Evolutionary conservation across 2,329 filamentous ascomycete genomes (phyloP).

Genomic region (Pyrenophora tritici-repentis): DNA sequence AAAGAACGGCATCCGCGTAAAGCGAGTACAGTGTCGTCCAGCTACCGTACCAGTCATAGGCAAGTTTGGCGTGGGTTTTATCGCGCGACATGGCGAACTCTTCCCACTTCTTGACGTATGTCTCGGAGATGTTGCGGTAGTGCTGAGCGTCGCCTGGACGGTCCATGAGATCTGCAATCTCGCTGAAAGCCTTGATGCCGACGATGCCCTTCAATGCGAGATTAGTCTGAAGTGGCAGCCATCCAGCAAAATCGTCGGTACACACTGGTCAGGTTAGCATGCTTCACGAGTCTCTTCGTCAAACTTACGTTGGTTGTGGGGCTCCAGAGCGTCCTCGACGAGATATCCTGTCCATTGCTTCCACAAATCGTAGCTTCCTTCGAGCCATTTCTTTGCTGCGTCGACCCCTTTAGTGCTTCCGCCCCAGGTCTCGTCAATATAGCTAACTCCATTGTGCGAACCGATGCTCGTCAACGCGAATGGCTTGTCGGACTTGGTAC

Average conservation of each 20-base stretch:
- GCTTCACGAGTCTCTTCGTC: background rate
- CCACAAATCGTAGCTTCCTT: slow-evolving; percentile 71
- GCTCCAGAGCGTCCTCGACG: slow-evolving; percentile 74
- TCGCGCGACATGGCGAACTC: slow-evolving; percentile 70
- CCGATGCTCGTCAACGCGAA: slow-evolving; percentile 59
- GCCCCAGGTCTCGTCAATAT: slow-evolving; percentile 67
- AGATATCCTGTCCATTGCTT: slow-evolving; percentile 81
- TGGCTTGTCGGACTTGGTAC: slow-evolving; percentile 38
- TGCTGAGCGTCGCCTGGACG: slow-evolving; percentile 61
- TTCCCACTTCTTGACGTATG: slow-evolving; percentile 76
- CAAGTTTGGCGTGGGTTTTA: slow-evolving; percentile 73
- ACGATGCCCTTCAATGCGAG: slow-evolving; percentile 83
- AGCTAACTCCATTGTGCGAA: slow-evolving; percentile 56
- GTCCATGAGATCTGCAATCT: slow-evolving; percentile 67
- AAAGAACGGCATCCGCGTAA: slow-evolving; percentile 78
- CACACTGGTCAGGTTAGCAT: slow-evolving; percentile 58
- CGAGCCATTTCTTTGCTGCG: slow-evolving; percentile 68
- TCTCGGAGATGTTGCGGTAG: slow-evolving; percentile 66
- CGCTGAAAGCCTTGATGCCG: slow-evolving; percentile 77
- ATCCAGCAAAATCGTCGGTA: slow-evolving; percentile 84
- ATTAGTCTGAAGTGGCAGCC: slow-evolving; percentile 78
- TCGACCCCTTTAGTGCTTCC: slow-evolving; percentile 59
- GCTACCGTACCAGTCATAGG: slow-evolving; percentile 78
- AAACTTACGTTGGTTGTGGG: slow-evolving; percentile 68
- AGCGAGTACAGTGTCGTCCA: slow-evolving; percentile 88